Conservation (phyloP, 257 asterid genomes). For the Ehretia macrophylla region DNA sequence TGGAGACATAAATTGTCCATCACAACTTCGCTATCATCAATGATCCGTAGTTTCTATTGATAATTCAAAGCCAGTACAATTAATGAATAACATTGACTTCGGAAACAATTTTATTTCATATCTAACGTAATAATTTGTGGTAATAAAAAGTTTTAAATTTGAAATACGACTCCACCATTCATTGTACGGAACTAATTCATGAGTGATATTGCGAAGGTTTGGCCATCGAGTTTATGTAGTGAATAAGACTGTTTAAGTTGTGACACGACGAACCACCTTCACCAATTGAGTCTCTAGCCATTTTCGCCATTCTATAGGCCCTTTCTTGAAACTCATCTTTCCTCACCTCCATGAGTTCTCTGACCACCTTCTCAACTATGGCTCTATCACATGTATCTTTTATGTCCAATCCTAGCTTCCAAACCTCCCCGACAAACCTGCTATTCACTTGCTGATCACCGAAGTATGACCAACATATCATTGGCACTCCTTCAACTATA, state of each 20-base stretch:
- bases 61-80: too few species aligned
- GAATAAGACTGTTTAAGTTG: constrained; percentile 16
- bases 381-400: constrained; percentile 28
- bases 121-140: too few species aligned
- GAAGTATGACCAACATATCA: constrained; percentile 31
- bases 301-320: constrained; percentile 17
- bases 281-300: constrained; percentile 23
- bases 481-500: constrained; percentile 22
- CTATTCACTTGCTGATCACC: constrained; percentile 31
- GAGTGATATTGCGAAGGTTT: too few species aligned
- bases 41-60: too few species aligned
- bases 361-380: constrained; percentile 15
- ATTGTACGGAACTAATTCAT: too few species aligned
- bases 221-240: constrained; percentile 8
- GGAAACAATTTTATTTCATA: too few species aligned
- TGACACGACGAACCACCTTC: constrained; percentile 23
- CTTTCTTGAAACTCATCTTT: constrained; percentile 16
- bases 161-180: too few species aligned
- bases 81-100: too few species aligned
- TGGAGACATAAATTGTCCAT: too few species aligned
- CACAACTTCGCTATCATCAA: too few species aligned
- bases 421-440: constrained; percentile 27
- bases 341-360: constrained; percentile 25
- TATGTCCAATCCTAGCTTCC: constrained; percentile 34
- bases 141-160: too few species aligned